These are phyloP conservation scores for Ustilago esculenta DNA, from an alignment of 1,284 basidiomycete species.

Conservation along the genomic window DNA sequence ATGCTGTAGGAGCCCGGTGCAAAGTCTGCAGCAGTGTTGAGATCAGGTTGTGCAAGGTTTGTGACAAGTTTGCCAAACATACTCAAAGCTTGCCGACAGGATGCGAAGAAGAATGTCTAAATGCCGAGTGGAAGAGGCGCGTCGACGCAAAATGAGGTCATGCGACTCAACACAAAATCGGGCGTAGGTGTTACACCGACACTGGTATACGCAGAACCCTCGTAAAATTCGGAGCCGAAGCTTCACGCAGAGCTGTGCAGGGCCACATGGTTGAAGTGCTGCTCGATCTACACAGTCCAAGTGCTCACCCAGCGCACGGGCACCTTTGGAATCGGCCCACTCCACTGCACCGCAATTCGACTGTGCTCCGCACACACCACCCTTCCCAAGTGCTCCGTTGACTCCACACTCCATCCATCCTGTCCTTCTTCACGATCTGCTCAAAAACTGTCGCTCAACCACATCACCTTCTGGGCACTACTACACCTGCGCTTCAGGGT, in stretches of 20 bases:
- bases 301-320: conserved; percentile 8
- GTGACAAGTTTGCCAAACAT: too few relatives aligned
- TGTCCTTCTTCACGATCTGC: not conserved
- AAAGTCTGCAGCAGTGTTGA: too few relatives aligned
- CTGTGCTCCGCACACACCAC: conserved; percentile 1
- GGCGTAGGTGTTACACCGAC: not conserved
- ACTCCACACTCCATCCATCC: conserved; percentile 11
- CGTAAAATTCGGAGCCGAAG: conserved; percentile 1
- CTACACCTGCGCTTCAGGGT: too few relatives aligned
- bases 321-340: conserved; percentile 4
- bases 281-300: conserved; percentile 7
- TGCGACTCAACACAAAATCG: not conserved
- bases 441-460: not conserved
- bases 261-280: not conserved
- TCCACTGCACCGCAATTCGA: conserved; percentile 6
- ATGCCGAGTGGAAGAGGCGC: not conserved
- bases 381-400: not conserved
- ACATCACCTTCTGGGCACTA: not conserved
- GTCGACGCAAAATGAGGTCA: conserved; percentile 1
- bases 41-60: too few relatives aligned
- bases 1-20: too few relatives aligned
- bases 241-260: not conserved
- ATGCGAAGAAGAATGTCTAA: too few relatives aligned
- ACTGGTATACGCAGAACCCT: not conserved
- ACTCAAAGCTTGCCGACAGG: too few relatives aligned